A percentile compares a stretch with the other conserved stretches of the same genome.
phyloP scores from a whole-genome alignment of 2,329 filamentous ascomycete genomes.

The Didymella pomorum region DNA sequence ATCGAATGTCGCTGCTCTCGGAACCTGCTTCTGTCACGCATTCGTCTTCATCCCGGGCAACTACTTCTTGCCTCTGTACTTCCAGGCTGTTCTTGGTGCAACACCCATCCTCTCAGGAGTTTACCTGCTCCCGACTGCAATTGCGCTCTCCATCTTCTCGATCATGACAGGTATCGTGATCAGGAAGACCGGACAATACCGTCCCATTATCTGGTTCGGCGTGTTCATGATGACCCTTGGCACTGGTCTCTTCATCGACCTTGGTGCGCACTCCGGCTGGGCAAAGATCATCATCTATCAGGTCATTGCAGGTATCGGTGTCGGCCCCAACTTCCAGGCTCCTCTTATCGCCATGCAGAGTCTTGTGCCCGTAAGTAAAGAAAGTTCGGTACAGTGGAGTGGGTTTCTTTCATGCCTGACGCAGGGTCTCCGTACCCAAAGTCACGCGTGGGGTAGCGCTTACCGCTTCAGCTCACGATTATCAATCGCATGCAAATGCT shows the following conservation, averaged over 20 bases:
- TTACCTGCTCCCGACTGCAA: constrained; percentile 74
- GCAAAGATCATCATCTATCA: constrained; percentile 53
- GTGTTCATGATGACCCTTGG: constrained; percentile 50
- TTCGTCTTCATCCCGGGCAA: constrained; percentile 78
- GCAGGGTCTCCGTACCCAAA: not conserved
- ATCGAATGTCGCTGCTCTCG: constrained; percentile 72
- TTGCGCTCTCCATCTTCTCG: constrained; percentile 71
- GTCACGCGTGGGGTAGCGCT: not conserved
- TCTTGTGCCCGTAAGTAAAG: constrained; percentile 57
- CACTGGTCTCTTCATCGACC: constrained; percentile 50
- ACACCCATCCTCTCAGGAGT: constrained; percentile 76
- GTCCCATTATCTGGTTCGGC: constrained; percentile 51
- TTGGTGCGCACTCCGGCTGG: constrained; percentile 45
- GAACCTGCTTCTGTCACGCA: constrained; percentile 75
- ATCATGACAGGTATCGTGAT: constrained; percentile 63
- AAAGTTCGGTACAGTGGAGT: not conserved
- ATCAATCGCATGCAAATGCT: constrained; percentile 15
- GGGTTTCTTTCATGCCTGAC: not conserved
- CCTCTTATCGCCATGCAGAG: constrained; percentile 74
- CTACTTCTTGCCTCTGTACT: constrained; percentile 87
- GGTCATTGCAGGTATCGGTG: constrained; percentile 52
- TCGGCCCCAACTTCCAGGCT: constrained; percentile 74
- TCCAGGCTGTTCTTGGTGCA: constrained; percentile 76
- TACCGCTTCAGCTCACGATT: not conserved
- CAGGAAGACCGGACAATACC: constrained; percentile 56